phyloP scores from a whole-genome alignment of 441 rosid genomes.

The Melastoma candidum region DNA sequence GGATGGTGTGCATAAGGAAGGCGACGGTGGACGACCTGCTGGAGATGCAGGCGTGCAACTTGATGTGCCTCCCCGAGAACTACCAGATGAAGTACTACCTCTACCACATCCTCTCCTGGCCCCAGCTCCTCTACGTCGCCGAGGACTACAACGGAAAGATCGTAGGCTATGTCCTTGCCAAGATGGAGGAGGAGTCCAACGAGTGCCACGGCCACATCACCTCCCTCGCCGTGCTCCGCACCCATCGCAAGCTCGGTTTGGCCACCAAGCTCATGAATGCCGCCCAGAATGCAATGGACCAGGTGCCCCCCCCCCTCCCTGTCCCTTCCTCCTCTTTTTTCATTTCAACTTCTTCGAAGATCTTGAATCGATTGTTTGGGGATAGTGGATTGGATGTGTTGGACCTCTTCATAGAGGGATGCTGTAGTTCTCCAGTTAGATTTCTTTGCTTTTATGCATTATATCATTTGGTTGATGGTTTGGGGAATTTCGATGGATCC shows the following conservation, averaged over 20 bases:
- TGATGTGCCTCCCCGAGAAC: constrained; percentile 88
- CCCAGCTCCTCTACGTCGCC: constrained; percentile 96
- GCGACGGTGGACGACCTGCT: constrained; percentile 89
- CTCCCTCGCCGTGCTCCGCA: constrained; percentile 96
- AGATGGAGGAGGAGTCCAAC: constrained; percentile 94
- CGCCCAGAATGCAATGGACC: constrained; percentile 95
- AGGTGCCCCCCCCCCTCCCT: constrained; percentile 27
- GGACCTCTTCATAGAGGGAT: no score
- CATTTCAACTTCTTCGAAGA: not conserved
- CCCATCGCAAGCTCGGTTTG: constrained; percentile 87
- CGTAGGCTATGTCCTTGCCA: constrained; percentile 91
- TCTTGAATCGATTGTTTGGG: no score
- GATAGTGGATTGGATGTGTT: no score
- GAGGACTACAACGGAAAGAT: constrained; percentile 92
- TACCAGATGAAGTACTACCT: constrained; percentile 98
- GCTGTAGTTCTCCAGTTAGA: no score
- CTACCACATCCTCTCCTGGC: constrained; percentile 97
- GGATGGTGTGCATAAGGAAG: constrained; percentile 91
- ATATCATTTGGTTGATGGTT: no score
- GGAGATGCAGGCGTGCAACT: constrained; percentile 95
- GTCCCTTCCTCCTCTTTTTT: not conserved
- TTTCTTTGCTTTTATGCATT: no score
- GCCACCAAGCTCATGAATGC: constrained; percentile 99
- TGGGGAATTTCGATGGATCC: no score
- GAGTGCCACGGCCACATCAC: constrained; percentile 99